phyloP scores from a whole-genome alignment of 441 rosid species.

The Cnidoscolus chayamansa region DNA sequence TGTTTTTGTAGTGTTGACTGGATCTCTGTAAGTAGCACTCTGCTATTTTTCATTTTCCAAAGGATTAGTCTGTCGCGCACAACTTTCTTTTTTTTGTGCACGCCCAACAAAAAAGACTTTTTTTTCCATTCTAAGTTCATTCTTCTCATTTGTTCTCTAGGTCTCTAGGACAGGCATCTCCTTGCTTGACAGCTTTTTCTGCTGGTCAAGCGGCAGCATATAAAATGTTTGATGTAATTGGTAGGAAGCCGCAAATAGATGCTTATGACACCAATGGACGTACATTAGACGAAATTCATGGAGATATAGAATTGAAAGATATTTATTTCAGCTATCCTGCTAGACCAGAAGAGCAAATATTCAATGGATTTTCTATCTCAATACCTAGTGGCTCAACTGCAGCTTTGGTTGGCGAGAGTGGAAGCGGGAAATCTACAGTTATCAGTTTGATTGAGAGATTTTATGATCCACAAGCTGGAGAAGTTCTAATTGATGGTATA shows the following conservation, averaged over 20 bases:
- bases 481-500: slow-evolving; percentile 58
- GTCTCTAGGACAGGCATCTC: slow-evolving; percentile 75
- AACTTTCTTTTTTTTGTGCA: not conserved
- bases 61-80: not conserved
- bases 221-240: slow-evolving; percentile 68
- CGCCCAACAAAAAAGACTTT: no score
- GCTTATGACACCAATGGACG: slow-evolving; percentile 43
- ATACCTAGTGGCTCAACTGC: slow-evolving; percentile 49
- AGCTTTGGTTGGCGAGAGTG: slow-evolving; percentile 73
- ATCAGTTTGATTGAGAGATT: slow-evolving; percentile 64
- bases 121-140: not conserved
- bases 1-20: slow-evolving; percentile 55
- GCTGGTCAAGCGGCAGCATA: slow-evolving; percentile 72
- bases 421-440: slow-evolving; percentile 74
- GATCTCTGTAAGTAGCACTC: slow-evolving; percentile 52
- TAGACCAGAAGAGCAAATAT: slow-evolving; percentile 58
- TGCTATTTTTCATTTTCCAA: not conserved
- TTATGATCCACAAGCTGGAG: slow-evolving; percentile 65
- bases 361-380: slow-evolving; percentile 52
- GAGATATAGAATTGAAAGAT: slow-evolving; percentile 52
- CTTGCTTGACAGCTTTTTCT: slow-evolving; percentile 58
- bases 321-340: slow-evolving; percentile 56
- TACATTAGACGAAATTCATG: slow-evolving; percentile 41
- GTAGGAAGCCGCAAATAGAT: slow-evolving; percentile 61
- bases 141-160: slow-evolving; percentile 24